A percentile compares a stretch with the other conserved stretches of the same genome.
Conservation (phyloP, 306 rosid genomes). For the Astragalus glycyphyllos region DNA sequence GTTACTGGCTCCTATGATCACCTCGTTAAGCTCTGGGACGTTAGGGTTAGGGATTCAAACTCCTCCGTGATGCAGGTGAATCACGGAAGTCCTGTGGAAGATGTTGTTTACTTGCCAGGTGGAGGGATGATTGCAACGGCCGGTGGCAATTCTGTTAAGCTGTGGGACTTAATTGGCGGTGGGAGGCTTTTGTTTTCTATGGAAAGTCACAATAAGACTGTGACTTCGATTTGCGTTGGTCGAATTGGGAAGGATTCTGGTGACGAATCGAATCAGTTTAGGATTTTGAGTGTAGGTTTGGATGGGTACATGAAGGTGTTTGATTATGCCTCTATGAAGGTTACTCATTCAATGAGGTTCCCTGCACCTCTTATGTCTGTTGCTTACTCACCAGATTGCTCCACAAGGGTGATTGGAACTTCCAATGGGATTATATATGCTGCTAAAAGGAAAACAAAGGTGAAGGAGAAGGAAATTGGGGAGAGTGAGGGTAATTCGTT, state of each 20-base stretch:
- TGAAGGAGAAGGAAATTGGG: conserved; percentile 37
- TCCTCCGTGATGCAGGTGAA: conserved; percentile 58
- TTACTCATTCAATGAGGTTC: conserved; percentile 87
- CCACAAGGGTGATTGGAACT: conserved; percentile 71
- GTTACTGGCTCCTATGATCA: conserved; percentile 92
- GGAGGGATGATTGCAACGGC: conserved; percentile 89
- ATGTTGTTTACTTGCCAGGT: conserved; percentile 70
- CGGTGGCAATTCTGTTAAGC: conserved; percentile 78
- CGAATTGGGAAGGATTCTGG: conserved; percentile 51
- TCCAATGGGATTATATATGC: conserved; percentile 83
- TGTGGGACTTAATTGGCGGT: conserved; percentile 93
- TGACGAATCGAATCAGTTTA: conserved; percentile 61
- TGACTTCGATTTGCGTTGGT: conserved; percentile 76
- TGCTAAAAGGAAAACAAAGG: conserved; percentile 67
- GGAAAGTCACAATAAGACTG: conserved; percentile 96
- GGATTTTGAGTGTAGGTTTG: conserved; percentile 85
- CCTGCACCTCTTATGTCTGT: conserved; percentile 87
- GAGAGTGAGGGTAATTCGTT: conserved; percentile 43
- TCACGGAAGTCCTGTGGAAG: conserved; percentile 86
- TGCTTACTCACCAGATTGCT: conserved; percentile 68
- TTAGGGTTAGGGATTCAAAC: conserved; percentile 60
- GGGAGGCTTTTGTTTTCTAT: conserved; percentile 74
- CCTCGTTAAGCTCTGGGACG: conserved; percentile 85
- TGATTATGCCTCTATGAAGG: conserved; percentile 72
- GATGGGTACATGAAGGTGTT: conserved; percentile 97